A percentile compares a stretch with the other conserved stretches of the same genome.
Conservation (phyloP, 2,329 filamentous ascomycete genomes). For the Orbilia oligospora region DNA sequence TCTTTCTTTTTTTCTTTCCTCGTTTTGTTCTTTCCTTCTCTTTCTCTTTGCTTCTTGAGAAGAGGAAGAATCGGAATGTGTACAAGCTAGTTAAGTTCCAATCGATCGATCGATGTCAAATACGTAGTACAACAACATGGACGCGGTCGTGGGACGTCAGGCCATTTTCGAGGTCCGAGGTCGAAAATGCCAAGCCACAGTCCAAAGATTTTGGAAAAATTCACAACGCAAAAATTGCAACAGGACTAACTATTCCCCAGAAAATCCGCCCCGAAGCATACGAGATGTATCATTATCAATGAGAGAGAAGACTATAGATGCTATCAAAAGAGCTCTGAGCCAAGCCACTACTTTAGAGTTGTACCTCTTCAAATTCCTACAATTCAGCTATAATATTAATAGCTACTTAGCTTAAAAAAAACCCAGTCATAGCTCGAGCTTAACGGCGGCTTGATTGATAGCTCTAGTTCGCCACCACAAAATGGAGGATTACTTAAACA, state of each 20-base stretch:
- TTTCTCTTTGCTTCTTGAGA: too few species aligned
- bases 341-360: neutral
- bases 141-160: too few species aligned
- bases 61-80: neutral
- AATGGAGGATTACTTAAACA: neutral
- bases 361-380: neutral
- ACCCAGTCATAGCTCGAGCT: neutral
- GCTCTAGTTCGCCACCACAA: neutral
- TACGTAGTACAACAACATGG: too few species aligned
- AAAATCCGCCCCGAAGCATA: too few species aligned
- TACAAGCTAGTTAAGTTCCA: neutral
- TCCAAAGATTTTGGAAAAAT: neutral
- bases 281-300: too few species aligned
- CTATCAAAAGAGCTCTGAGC: constrained; percentile 10
- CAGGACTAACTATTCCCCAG: too few species aligned
- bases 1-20: neutral
- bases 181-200: constrained; percentile 11
- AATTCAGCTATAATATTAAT: neutral
- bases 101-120: neutral
- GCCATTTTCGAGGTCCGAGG: constrained; percentile 16
- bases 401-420: constrained; percentile 3
- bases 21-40: too few species aligned
- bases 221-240: constrained; percentile 40
- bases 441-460: neutral
- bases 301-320: neutral